Percentiles rank a stretch among this genome's conserved stretches.
Evolutionary conservation across 2,329 filamentous ascomycete species (phyloP).

Genomic region (Trichophyton schoenleinii): DNA sequence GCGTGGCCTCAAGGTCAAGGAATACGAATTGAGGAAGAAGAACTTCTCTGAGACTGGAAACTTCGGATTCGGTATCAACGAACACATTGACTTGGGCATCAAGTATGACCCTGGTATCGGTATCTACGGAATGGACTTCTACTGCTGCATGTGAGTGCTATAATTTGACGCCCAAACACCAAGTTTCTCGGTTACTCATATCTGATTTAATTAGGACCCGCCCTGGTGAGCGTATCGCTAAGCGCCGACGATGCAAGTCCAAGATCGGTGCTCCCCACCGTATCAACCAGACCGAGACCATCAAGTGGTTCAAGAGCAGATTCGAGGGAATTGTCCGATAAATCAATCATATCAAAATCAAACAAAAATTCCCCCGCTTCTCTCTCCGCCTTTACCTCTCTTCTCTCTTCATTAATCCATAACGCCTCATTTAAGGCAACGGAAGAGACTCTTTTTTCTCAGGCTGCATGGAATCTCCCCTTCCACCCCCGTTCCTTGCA

Average conservation of each 20-base stretch:
- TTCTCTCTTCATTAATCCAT: not conserved
- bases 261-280: constrained; percentile 77
- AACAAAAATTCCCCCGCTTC: not conserved
- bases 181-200: not conserved
- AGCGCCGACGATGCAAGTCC: constrained; percentile 81
- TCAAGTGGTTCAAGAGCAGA: constrained; percentile 95
- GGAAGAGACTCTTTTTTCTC: not conserved
- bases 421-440: constrained; percentile 1
- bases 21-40: constrained; percentile 98
- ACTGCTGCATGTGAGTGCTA: constrained; percentile 82
- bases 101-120: constrained; percentile 98
- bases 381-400: not conserved
- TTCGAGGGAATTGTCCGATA: constrained; percentile 99
- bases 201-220: constrained; percentile 51
- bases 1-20: constrained; percentile 99
- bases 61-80: constrained; percentile 99
- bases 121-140: constrained; percentile 99
- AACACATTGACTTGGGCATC: constrained; percentile 99
- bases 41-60: constrained; percentile 99
- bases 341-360: constrained; percentile 28
- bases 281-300: constrained; percentile 87
- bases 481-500: not conserved
- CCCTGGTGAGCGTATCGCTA: constrained; percentile 93
- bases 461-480: not conserved
- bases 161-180: not conserved